phyloP scores from a whole-genome alignment of 208 protist species.

The Balamuthia mandrillaris region DNA sequence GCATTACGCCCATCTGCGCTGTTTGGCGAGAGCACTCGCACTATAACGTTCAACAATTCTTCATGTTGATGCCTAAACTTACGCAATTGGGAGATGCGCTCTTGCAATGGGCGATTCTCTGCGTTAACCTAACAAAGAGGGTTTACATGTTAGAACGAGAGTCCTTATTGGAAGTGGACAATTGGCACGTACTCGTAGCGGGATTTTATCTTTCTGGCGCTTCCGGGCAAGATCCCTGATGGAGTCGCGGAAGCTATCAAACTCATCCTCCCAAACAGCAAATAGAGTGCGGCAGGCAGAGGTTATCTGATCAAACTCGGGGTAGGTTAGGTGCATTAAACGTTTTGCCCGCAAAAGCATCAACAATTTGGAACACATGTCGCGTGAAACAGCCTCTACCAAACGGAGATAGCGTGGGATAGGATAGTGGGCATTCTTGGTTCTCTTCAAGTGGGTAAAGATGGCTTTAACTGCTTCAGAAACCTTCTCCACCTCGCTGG shows the following conservation, averaged over 20 bases:
- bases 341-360: conserved; percentile 49
- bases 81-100: conserved; percentile 67
- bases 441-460: conserved; percentile 71
- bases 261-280: conserved; percentile 65
- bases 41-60: conserved; percentile 69
- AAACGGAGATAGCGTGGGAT: conserved; percentile 57
- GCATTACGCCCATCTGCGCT: conserved; percentile 48
- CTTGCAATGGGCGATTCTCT: conserved; percentile 60
- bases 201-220: conserved; percentile 56
- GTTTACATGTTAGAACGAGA: too few relatives aligned
- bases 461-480: conserved; percentile 54
- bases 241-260: conserved; percentile 52
- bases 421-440: conserved; percentile 62
- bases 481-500: conserved; percentile 63
- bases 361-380: conserved; percentile 55
- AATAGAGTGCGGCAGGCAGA: conserved; percentile 55
- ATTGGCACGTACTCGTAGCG: too few relatives aligned
- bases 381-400: conserved; percentile 61
- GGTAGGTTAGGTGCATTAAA: conserved; percentile 61
- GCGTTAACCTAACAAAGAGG: conserved; percentile 59
- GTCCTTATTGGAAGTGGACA: too few relatives aligned
- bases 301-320: conserved; percentile 63
- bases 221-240: conserved; percentile 58
- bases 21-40: conserved; percentile 25
- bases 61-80: conserved; percentile 75